Conservation (phyloP, 768 basidiomycete species). For the Porphyrellus cyaneotinctus region DNA sequence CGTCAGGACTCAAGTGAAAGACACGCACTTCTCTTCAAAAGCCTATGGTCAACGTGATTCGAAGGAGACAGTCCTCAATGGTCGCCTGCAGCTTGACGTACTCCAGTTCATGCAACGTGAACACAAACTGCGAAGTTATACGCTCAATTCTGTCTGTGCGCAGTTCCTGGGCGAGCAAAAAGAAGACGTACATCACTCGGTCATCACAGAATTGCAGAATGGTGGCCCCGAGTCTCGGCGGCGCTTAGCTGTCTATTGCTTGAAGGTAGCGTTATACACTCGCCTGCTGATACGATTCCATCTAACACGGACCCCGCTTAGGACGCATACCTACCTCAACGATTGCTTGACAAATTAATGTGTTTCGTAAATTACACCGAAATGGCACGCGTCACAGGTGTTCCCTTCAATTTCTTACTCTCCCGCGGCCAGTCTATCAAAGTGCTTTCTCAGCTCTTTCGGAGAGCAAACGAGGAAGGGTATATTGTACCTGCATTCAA, state of each 20-base stretch:
- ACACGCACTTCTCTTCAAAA: constrained; percentile 96
- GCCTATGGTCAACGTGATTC: constrained; percentile 97
- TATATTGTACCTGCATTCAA: constrained; percentile 87
- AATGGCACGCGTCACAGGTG: constrained; percentile 99
- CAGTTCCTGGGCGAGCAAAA: constrained; percentile 98
- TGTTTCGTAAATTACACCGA: constrained; percentile 98
- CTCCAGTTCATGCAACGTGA: constrained; percentile 99
- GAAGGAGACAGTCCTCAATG: constrained; percentile 87
- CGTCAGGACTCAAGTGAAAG: constrained; percentile 74
- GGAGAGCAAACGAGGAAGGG: constrained; percentile 87
- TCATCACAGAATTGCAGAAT: constrained; percentile 97
- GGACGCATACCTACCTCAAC: constrained; percentile 98
- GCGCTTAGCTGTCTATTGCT: constrained; percentile 92
- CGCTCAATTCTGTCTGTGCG: constrained; percentile 96
- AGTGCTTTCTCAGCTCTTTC: constrained; percentile 91
- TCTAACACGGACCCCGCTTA: constrained; percentile 28
- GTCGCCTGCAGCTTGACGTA: constrained; percentile 91
- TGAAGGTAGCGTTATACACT: constrained; percentile 59
- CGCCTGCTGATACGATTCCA: not conserved
- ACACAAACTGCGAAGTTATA: constrained; percentile 94
- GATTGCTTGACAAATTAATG: constrained; percentile 96
- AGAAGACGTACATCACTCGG: constrained; percentile 97
- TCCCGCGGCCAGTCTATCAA: constrained; percentile 98
- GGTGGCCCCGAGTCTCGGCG: constrained; percentile 91
- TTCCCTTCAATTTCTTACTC: constrained; percentile 95